These are phyloP conservation scores for Bryoglossum gracile DNA, from an alignment of 495 filamentous ascomycete species.

Conservation along the genomic window DNA sequence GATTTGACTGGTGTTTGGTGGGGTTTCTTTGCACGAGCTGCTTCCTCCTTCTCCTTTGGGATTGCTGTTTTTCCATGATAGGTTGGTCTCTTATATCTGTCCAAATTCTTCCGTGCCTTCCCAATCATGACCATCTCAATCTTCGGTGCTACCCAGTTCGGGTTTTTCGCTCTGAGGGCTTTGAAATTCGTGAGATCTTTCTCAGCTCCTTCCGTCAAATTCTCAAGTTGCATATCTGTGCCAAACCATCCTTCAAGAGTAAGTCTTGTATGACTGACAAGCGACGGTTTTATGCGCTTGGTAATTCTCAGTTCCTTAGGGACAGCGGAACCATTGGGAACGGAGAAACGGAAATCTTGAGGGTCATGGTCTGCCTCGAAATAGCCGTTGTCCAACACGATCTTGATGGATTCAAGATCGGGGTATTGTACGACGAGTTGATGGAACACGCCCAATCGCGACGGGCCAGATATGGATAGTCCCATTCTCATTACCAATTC, in stretches of 20 bases:
- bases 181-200: not conserved
- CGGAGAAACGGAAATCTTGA: not conserved
- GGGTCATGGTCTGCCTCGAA: not conserved
- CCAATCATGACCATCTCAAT: not conserved
- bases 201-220: not conserved
- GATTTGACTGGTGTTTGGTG: too few species aligned
- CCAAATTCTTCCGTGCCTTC: too few species aligned
- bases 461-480: not conserved
- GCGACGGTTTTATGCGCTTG: too few species aligned
- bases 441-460: not conserved
- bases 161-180: not conserved
- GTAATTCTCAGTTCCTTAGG: too few species aligned
- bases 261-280: too few species aligned
- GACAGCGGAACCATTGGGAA: too few species aligned
- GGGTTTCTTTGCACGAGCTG: too few species aligned
- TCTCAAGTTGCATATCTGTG: too few species aligned
- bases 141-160: not conserved
- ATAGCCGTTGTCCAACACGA: slow-evolving; percentile 1
- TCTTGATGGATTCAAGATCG: not conserved
- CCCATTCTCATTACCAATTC: not conserved
- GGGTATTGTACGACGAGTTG: not conserved
- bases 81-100: too few species aligned
- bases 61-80: too few species aligned
- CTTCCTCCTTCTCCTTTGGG: too few species aligned
- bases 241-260: too few species aligned